Percentiles rank a stretch among this genome's conserved stretches.
Conservation (phyloP, 768 basidiomycete species). For the Mycena epipterygia region DNA sequence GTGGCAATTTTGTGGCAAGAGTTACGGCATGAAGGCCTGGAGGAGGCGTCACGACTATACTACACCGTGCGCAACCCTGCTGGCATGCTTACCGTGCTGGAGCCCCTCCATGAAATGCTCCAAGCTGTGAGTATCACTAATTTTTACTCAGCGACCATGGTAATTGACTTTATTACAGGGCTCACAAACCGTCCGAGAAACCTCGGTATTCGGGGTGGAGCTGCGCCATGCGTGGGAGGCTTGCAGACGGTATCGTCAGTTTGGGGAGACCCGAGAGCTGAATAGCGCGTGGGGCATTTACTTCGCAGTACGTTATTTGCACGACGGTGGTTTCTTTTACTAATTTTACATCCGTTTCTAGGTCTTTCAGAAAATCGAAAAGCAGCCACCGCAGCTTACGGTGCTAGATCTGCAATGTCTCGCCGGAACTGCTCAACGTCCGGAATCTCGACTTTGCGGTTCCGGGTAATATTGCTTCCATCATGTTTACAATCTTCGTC, state of each 20-base stretch:
- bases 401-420: conserved; percentile 95
- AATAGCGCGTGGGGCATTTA: conserved; percentile 99
- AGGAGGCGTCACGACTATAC: conserved; percentile 96
- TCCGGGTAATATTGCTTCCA: conserved; percentile 69
- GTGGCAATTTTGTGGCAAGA: conserved; percentile 99
- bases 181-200: conserved; percentile 94
- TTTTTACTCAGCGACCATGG: background rate
- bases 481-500: background rate
- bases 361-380: conserved; percentile 98
- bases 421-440: conserved; percentile 90
- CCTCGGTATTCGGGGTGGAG: conserved; percentile 93
- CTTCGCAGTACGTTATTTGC: conserved; percentile 76
- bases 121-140: conserved; percentile 71
- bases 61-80: conserved; percentile 97
- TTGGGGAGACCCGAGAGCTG: conserved; percentile 89
- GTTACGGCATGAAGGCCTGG: conserved; percentile 97
- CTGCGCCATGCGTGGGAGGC: conserved; percentile 93
- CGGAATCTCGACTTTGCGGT: conserved; percentile 94
- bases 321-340: background rate
- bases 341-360: conserved; percentile 51
- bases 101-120: conserved; percentile 95
- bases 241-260: conserved; percentile 86
- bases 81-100: conserved; percentile 94
- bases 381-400: conserved; percentile 94
- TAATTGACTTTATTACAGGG: conserved; percentile 64